Evolutionary conservation across 169 alveolate species (phyloP).

Genomic region (Neospora caninum): DNA sequence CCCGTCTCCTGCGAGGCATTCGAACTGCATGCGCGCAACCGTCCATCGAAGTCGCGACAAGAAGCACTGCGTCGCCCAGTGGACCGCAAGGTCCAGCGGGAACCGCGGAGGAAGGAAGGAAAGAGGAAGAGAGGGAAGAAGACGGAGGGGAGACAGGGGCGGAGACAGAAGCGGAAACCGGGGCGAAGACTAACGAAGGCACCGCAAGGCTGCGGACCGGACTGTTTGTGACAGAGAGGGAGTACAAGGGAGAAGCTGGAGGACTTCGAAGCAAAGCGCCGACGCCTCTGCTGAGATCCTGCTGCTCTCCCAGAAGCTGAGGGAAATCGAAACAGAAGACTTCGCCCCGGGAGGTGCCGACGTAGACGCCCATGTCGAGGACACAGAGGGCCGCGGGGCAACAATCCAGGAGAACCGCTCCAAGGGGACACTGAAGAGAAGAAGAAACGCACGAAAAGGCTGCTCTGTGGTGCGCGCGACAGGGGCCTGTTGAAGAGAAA

Average conservation of each 20-base stretch:
- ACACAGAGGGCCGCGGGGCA: not conserved
- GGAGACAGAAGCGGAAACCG: too few relatives aligned
- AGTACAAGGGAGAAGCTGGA: not conserved
- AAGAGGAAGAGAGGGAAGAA: too few relatives aligned
- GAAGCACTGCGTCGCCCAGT: not conserved
- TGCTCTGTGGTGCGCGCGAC: not conserved
- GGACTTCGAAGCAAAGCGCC: not conserved
- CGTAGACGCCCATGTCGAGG: not conserved
- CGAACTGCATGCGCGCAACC: not conserved
- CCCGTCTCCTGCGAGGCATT: not conserved
- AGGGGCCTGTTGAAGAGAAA: too few relatives aligned
- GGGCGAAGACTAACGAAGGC: too few relatives aligned
- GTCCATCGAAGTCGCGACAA: not conserved
- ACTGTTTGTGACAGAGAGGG: not conserved
- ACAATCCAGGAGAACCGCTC: not conserved
- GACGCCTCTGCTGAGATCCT: too few relatives aligned
- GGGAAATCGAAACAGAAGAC: not conserved
- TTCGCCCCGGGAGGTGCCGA: not conserved
- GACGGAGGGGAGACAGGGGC: too few relatives aligned
- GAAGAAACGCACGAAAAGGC: not conserved
- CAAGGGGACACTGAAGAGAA: not conserved
- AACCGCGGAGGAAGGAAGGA: too few relatives aligned
- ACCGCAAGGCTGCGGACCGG: not conserved
- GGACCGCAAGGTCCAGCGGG: too few relatives aligned
- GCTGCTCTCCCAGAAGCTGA: too few relatives aligned